Conservation (phyloP, 768 basidiomycete genomes). For the Daedaleopsis nitida region DNA sequence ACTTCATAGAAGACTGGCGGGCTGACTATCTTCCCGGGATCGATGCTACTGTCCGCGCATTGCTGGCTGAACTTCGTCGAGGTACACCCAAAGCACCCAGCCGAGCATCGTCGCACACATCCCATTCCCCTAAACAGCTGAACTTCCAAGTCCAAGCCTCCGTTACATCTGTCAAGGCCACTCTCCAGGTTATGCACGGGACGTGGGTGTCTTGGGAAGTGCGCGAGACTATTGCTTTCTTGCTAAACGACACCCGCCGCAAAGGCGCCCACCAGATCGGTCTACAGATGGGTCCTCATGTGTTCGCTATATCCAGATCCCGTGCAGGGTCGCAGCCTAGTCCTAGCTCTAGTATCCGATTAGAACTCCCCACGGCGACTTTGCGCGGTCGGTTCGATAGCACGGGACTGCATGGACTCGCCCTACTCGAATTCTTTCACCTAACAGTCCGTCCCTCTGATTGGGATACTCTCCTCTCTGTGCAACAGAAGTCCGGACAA, state of each 20-base stretch:
- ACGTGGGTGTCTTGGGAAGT: conserved; percentile 84
- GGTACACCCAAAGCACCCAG: conserved; percentile 40
- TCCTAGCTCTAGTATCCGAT: conserved; percentile 54
- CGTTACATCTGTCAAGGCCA: conserved; percentile 53
- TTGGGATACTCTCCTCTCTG: conserved; percentile 79
- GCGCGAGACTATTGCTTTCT: conserved; percentile 49
- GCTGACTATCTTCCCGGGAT: conserved; percentile 77
- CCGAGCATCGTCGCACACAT: conserved; percentile 4
- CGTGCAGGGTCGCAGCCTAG: conserved; percentile 29
- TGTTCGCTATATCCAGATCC: conserved; percentile 55
- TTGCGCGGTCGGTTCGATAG: conserved; percentile 61
- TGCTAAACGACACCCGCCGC: conserved; percentile 28
- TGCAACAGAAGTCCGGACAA: conserved; percentile 88
- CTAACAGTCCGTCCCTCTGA: conserved; percentile 79
- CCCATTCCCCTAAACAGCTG: conserved; percentile 16
- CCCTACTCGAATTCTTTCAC: conserved; percentile 68
- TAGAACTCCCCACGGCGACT: conserved; percentile 67
- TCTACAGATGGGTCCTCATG: conserved; percentile 61
- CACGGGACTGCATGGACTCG: conserved; percentile 50
- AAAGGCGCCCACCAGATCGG: conserved; percentile 55
- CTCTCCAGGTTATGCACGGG: conserved; percentile 84
- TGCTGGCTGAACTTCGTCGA: conserved; percentile 62
- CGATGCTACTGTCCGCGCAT: conserved; percentile 62
- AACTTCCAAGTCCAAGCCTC: conserved; percentile 54
- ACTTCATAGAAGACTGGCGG: conserved; percentile 82